phyloP scores from a whole-genome alignment of 1,284 basidiomycete species.

The Sanguinoderma infundibulare region DNA sequence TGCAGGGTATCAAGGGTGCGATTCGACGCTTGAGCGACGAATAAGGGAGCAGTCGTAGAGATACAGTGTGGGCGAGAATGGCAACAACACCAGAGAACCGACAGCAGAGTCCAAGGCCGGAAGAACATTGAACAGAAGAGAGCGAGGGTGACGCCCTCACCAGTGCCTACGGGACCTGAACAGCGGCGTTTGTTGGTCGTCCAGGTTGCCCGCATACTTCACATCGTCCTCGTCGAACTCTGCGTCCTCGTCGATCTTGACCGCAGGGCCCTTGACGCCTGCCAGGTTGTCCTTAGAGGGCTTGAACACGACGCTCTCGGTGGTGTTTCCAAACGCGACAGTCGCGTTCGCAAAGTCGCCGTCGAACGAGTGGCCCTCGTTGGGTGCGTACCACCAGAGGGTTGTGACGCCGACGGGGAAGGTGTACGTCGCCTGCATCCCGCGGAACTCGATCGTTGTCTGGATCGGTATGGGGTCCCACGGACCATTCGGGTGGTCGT shows the following conservation, averaged over 20 bases:
- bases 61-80: not conserved
- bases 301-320: slow-evolving; percentile 8
- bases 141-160: not conserved
- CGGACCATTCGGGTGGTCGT: slow-evolving; percentile 51
- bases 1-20: not conserved
- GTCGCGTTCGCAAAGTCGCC: slow-evolving; percentile 15
- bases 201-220: not conserved
- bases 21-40: not conserved
- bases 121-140: not conserved
- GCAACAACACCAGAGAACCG: not conserved
- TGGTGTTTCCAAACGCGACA: slow-evolving; percentile 1
- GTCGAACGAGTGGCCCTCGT: slow-evolving; percentile 21
- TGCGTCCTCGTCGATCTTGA: not conserved
- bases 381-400: slow-evolving; percentile 49
- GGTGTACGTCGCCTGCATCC: slow-evolving; percentile 61
- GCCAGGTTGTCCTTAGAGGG: too few species aligned
- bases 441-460: slow-evolving; percentile 73
- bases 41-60: not conserved
- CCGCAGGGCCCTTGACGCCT: not conserved
- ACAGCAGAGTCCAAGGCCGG: not conserved
- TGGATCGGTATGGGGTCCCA: slow-evolving; percentile 67
- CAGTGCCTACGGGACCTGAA: slow-evolving; percentile 5
- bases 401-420: slow-evolving; percentile 68
- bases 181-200: slow-evolving; percentile 3
- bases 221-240: slow-evolving; percentile 1